A percentile compares a stretch with the other conserved stretches of the same genome.
Evolutionary conservation across 169 alveolate genomes (phyloP).

Genomic region (Eimeria necatrix): DNA sequence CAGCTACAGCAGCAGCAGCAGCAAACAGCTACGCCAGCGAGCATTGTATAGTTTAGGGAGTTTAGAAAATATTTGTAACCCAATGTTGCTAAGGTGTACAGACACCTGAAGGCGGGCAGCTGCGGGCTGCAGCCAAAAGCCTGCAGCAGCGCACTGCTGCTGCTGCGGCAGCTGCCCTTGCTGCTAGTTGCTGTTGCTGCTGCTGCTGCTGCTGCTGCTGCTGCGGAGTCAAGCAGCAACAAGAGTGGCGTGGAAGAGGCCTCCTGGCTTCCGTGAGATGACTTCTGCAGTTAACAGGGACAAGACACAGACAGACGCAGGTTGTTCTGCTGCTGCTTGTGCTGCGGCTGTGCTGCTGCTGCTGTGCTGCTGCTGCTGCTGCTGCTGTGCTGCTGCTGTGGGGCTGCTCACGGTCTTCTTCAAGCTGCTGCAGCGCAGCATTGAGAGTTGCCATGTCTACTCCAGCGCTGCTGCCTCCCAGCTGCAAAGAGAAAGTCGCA

Average conservation of each 20-base stretch:
- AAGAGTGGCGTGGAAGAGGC: background rate
- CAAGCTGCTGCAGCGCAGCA: conserved; percentile 28
- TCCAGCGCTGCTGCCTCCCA: background rate
- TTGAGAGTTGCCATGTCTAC: background rate
- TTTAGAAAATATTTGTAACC: too few relatives aligned
- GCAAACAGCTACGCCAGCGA: too few relatives aligned
- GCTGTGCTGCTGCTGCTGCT: background rate
- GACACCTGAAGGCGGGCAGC: background rate
- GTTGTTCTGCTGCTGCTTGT: too few relatives aligned
- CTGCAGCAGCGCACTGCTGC: background rate
- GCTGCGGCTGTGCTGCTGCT: background rate
- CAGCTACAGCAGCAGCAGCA: too few relatives aligned
- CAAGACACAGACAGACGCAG: background rate
- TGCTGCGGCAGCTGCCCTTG: too few relatives aligned
- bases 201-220: too few relatives aligned
- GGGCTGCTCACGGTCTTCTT: conserved; percentile 10
- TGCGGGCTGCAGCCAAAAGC: background rate
- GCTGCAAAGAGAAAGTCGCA: background rate
- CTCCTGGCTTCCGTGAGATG: background rate
- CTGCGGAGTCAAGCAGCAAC: background rate
- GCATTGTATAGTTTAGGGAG: too few relatives aligned
- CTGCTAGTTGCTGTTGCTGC: too few relatives aligned
- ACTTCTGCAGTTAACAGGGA: background rate
- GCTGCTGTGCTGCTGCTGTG: background rate
- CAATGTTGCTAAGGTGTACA: background rate